Base-by-base conservation (phyloP, 768 basidiomycete species). In the Suillus variegatus region DNA sequence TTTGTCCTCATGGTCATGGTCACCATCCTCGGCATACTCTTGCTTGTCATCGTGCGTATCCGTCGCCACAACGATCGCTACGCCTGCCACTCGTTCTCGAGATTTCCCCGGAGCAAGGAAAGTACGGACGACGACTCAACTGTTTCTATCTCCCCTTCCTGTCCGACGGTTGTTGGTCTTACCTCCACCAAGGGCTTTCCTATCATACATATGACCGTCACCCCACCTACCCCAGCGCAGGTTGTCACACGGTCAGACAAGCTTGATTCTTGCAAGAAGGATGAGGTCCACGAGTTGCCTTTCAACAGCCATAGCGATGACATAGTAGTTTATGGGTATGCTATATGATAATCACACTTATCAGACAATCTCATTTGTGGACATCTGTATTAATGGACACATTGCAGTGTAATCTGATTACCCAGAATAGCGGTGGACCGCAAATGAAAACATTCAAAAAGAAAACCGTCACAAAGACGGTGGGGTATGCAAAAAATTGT, bases 391-490 rank as follows among this genome's bases (percentile, higher is more conserved):
- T 12, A 35, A 55, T 10, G 10, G 32, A 20, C 54, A 55, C 20
- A 13, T 13, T 13, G 12, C 6, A 2, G 35, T 36, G n/a, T 35
- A 36, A 55, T n/a, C 52, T 35, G 18, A 12, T 54, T 9, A 3
- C 47, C 13, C 47, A 49, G 22, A 49, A 51, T 25, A 7, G 22
- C 7, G 7, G 14, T 55, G 12, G 6, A 12, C 18, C 4, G 36
- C 12, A 36, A 12, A 28, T 54, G 18, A 18, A 40, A 58, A 25
- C 25, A 20, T 18, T 13, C 10, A 7, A 25, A 28, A 22, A 10
- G 41, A 43, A 20, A 35, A 63, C 40, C 73, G 72, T 75, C 75
- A 5, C 67, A 28, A 76, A 36, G 76, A 76, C 76, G 70, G 67
- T 4, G 28, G 6, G 32, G 18, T 25, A 12, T 12, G 62, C 67